Base-by-base conservation (phyloP, 2,329 filamentous ascomycete genomes). In the Nothophaeocryptopus gaeumannii region DNA sequence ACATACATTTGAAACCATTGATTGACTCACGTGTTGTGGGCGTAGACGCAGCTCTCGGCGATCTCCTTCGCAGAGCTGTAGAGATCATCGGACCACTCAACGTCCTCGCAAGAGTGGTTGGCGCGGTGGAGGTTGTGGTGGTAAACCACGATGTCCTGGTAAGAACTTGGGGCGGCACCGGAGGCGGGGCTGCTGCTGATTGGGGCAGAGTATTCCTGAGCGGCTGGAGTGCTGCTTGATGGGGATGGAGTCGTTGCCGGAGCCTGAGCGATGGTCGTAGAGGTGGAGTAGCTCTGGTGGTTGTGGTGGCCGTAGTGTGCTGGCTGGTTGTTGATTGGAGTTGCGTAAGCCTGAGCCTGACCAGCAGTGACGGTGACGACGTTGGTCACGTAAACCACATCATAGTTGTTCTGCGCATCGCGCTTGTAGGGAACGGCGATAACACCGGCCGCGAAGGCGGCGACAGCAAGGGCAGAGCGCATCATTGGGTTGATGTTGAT, bases 111-210 rank as follows among this genome's bases (percentile, higher is more conserved):
- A 13, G 85, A 85, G 79, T 96, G 89, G 75, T 93, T 95, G 65
- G 77, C 69, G 56, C 93, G 91, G 73, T 93, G 88, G 45, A 85
- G 64, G 74, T 96, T 96, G 84, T 97, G 93, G 67, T 88, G 82
- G 62, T 84, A 76, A 42, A 92, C 62, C 42, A 78, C 77, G 11
- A 71, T 66, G 48, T 67, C 67, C 46, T 69, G 58, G 56, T 71
- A 70, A 26, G 51, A 51, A 10, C 56, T 54, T 37, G 57, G 54
- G 9, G 51, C 41, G 29, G 32, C 40, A 16, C 53, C 48, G n/a
- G 55, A 48, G 9, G 51, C 42, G 8, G 31, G 30, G 31, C 53
- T 39, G 30, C 43, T 44, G 26, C 50, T 39, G 9, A 49, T 41
- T 12, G 47, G 29, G 5, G 56, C 38, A 14, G 45, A 41, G 37